Conservation (phyloP, 371 early-diverging fungal genomes). For the Rhizopus delemar region DNA sequence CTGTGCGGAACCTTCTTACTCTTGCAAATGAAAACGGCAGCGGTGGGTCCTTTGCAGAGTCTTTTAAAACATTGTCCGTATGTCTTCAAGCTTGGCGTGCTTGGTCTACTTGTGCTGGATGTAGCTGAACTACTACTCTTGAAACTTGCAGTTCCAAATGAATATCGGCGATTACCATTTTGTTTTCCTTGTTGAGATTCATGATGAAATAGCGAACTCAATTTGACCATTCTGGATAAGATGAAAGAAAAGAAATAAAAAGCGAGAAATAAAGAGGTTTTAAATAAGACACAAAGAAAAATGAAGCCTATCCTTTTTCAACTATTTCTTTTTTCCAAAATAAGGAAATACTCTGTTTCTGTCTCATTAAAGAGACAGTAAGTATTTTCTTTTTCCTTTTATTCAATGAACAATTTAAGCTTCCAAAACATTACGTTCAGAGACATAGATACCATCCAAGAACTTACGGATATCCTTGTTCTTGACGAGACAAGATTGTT, state of each 20-base stretch:
- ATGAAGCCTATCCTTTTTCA: neutral
- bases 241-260: slow-evolving; percentile 1
- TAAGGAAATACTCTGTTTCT: neutral
- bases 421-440: slow-evolving; percentile 64
- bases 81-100: slow-evolving; percentile 47
- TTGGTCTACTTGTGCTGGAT: neutral
- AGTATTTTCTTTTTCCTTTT: slow-evolving; percentile 3
- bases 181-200: slow-evolving; percentile 1
- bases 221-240: slow-evolving; percentile 16
- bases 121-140: no score
- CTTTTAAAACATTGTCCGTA: slow-evolving; percentile 75
- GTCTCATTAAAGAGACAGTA: neutral
- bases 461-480: slow-evolving; percentile 98
- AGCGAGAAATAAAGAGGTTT: neutral
- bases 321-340: neutral
- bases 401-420: slow-evolving; percentile 11
- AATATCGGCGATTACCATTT: neutral
- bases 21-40: slow-evolving; percentile 80
- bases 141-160: no score
- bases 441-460: slow-evolving; percentile 99
- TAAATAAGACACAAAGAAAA: no score
- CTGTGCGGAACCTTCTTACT: slow-evolving; percentile 2
- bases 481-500: slow-evolving; percentile 74
- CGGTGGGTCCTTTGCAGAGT: slow-evolving; percentile 87
- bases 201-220: slow-evolving; percentile 17